Conservation (phyloP, 2,329 filamentous ascomycete genomes). For the Capronia americana region DNA sequence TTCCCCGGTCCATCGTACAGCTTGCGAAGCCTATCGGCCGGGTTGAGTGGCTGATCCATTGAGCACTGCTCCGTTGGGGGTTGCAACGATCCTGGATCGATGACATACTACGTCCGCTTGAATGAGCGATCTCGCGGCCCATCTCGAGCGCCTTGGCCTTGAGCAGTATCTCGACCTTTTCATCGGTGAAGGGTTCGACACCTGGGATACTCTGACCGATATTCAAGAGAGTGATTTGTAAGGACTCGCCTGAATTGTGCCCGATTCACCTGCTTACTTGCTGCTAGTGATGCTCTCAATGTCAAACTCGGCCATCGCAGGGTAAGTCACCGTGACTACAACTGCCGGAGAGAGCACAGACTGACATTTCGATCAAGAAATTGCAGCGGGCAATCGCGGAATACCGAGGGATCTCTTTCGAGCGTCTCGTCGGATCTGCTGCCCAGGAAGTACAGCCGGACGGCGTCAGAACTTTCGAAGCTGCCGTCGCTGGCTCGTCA, state of each 20-base stretch:
- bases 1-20: slow-evolving; percentile 23
- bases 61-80: slow-evolving; percentile 10
- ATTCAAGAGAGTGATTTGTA: slow-evolving; percentile 85
- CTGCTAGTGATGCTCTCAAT: slow-evolving; percentile 68
- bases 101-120: slow-evolving; percentile 34
- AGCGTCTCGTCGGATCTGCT: slow-evolving; percentile 45
- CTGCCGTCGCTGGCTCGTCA: slow-evolving; percentile 14
- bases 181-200: slow-evolving; percentile 80
- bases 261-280: slow-evolving; percentile 17
- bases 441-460: slow-evolving; percentile 47
- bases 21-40: slow-evolving; percentile 29
- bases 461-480: slow-evolving; percentile 49
- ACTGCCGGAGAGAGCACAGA: neutral
- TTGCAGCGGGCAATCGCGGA: slow-evolving; percentile 83
- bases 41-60: slow-evolving; percentile 23
- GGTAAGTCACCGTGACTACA: slow-evolving; percentile 57
- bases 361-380: slow-evolving; percentile 61
- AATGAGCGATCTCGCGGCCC: slow-evolving; percentile 70
- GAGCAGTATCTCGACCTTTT: slow-evolving; percentile 77
- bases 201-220: slow-evolving; percentile 81
- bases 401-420: slow-evolving; percentile 67
- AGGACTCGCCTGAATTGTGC: slow-evolving; percentile 42
- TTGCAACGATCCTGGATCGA: slow-evolving; percentile 24
- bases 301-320: slow-evolving; percentile 82
- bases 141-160: slow-evolving; percentile 77